Conservation (phyloP, 257 asterid species). For the Nyctanthes arbortristis region DNA sequence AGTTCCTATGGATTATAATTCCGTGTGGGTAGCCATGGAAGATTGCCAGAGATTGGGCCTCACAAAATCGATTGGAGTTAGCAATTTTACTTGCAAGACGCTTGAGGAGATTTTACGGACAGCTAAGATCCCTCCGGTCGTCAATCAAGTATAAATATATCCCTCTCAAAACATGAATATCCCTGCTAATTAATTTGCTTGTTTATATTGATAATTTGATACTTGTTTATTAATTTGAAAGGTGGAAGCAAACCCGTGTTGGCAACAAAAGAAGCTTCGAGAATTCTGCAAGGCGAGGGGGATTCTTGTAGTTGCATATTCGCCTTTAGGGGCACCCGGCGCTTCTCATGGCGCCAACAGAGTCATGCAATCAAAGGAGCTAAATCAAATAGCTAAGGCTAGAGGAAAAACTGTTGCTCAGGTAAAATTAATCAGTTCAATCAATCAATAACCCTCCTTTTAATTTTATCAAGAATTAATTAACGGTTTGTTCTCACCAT, state of each 20-base stretch:
- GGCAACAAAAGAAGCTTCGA: conserved; percentile 73
- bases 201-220: neutral
- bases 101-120: conserved; percentile 28
- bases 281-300: conserved; percentile 56
- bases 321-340: conserved; percentile 55
- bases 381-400: conserved; percentile 48
- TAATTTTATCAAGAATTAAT: neutral
- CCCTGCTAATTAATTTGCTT: neutral
- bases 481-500: neutral
- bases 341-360: conserved; percentile 62
- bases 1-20: conserved; percentile 43
- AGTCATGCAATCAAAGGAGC: conserved; percentile 52
- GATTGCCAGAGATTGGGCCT: conserved; percentile 48
- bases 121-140: conserved; percentile 60
- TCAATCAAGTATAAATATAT: conserved; percentile 71
- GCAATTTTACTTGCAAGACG: conserved; percentile 52
- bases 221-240: conserved; percentile 23
- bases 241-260: conserved; percentile 81
- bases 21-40: conserved; percentile 62
- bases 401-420: conserved; percentile 61
- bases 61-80: conserved; percentile 53
- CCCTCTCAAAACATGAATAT: too few species aligned
- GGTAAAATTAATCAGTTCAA: conserved; percentile 32
- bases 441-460: neutral
- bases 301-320: conserved; percentile 52